These are phyloP conservation scores for Aureobasidium sp. DNA, from an alignment of 2,329 filamentous ascomycete species.

Conservation along the genomic window DNA sequence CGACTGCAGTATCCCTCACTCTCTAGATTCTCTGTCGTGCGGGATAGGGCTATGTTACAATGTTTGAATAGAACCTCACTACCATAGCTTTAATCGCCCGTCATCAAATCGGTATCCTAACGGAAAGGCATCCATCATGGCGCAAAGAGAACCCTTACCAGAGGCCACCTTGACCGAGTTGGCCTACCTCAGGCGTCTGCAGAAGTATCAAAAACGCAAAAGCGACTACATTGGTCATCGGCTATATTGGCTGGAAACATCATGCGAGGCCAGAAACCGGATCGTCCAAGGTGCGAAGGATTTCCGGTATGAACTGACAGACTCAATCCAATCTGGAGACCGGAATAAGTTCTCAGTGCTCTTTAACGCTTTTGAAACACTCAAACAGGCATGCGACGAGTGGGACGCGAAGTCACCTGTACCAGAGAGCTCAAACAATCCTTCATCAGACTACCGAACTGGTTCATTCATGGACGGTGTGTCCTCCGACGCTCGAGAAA, in stretches of 20 bases:
- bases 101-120: slow-evolving; percentile 16
- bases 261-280: slow-evolving; percentile 65
- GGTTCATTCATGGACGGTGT: slow-evolving; percentile 56
- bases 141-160: not conserved
- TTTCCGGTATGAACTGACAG: slow-evolving; percentile 66
- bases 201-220: slow-evolving; percentile 75
- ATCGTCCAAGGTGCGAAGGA: slow-evolving; percentile 67
- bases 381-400: slow-evolving; percentile 37
- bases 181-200: slow-evolving; percentile 67
- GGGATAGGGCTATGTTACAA: slow-evolving; percentile 15
- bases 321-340: slow-evolving; percentile 70
- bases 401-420: slow-evolving; percentile 23
- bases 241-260: slow-evolving; percentile 65
- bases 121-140: slow-evolving; percentile 15
- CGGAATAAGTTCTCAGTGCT: slow-evolving; percentile 67
- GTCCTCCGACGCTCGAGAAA: slow-evolving; percentile 63
- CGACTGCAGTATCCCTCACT: slow-evolving; percentile 20
- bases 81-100: not conserved
- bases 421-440: not conserved
- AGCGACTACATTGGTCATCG: slow-evolving; percentile 63
- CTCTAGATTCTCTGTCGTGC: slow-evolving; percentile 17
- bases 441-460: slow-evolving; percentile 27
- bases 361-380: slow-evolving; percentile 71
- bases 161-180: slow-evolving; percentile 53
- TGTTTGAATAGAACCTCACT: slow-evolving; percentile 19